These are phyloP conservation scores for Zelopaecilomyces penicillatus DNA, from an alignment of 2,329 filamentous ascomycete genomes.

Conservation along the genomic window DNA sequence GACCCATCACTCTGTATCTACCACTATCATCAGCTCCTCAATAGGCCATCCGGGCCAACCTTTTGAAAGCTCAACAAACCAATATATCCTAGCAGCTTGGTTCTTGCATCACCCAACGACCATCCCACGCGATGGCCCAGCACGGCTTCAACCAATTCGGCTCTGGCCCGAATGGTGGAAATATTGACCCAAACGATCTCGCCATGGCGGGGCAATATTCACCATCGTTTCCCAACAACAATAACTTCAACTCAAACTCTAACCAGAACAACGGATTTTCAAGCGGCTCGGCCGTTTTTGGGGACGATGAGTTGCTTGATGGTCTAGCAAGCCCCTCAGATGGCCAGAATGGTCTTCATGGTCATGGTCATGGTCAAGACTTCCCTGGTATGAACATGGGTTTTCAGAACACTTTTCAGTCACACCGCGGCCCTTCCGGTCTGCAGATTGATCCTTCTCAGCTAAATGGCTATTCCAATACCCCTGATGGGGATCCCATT, in stretches of 20 bases:
- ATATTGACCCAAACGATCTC: slow-evolving; percentile 80
- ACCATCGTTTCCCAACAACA: slow-evolving; percentile 44
- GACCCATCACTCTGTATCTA: no score
- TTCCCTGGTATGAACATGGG: slow-evolving; percentile 51
- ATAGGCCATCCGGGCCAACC: not conserved
- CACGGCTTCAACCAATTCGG: slow-evolving; percentile 50
- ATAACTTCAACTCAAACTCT: slow-evolving; percentile 48
- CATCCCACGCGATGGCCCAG: slow-evolving; percentile 39
- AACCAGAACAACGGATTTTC: slow-evolving; percentile 65
- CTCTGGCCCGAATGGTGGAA: slow-evolving; percentile 44
- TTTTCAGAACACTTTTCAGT: slow-evolving; percentile 46
- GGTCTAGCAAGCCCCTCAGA: slow-evolving; percentile 52
- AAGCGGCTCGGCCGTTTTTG: slow-evolving; percentile 68
- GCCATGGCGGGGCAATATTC: slow-evolving; percentile 57
- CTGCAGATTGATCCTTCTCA: slow-evolving; percentile 59
- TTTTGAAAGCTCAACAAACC: not conserved
- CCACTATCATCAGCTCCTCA: no score
- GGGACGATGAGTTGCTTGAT: slow-evolving; percentile 83
- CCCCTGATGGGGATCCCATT: slow-evolving; percentile 83
- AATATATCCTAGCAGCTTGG: no score
- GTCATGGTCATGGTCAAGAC: slow-evolving; percentile 42
- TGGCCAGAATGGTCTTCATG: slow-evolving; percentile 40
- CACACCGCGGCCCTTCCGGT: slow-evolving; percentile 46
- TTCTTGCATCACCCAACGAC: not conserved
- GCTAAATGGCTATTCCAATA: slow-evolving; percentile 79